Conservation (phyloP, 129 eudicot species). For the Chrysanthemum lavandulifolium region DNA sequence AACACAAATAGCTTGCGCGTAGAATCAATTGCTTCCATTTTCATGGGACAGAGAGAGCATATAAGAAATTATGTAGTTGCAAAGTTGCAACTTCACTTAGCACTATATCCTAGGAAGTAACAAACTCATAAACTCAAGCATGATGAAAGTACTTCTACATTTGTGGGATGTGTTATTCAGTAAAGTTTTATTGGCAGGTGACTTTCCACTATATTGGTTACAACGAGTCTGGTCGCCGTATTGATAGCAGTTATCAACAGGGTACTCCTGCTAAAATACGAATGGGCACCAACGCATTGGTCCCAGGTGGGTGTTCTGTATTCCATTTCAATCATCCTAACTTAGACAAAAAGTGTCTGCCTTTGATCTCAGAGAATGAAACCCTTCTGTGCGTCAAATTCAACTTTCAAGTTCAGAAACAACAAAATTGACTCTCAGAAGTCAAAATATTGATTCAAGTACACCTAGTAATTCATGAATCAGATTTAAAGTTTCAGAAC, state of each 20-base stretch:
- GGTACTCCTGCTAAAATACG: conserved; percentile 94
- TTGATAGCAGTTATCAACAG: conserved; percentile 94
- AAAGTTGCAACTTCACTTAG: conserved; percentile 4
- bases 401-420: neutral
- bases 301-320: conserved; percentile 67
- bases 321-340: neutral
- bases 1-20: neutral
- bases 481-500: neutral
- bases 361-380: conserved; percentile 11
- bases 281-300: conserved; percentile 90
- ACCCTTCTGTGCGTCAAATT: too few relatives aligned
- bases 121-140: neutral
- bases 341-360: neutral
- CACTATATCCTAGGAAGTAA: neutral
- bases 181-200: conserved; percentile 47
- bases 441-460: conserved; percentile 1
- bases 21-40: neutral
- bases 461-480: neutral
- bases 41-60: neutral
- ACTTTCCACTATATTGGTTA: conserved; percentile 88
- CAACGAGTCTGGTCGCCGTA: conserved; percentile 96
- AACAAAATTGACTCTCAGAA: neutral
- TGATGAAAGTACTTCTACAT: conserved; percentile 15
- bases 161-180: neutral
- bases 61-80: neutral